Evolutionary conservation across 23 red algal genomes (phyloP), one percentile per base, ranked within the genome.

Genomic region (Cyanidiococcus yangmingshanensis): DNA sequence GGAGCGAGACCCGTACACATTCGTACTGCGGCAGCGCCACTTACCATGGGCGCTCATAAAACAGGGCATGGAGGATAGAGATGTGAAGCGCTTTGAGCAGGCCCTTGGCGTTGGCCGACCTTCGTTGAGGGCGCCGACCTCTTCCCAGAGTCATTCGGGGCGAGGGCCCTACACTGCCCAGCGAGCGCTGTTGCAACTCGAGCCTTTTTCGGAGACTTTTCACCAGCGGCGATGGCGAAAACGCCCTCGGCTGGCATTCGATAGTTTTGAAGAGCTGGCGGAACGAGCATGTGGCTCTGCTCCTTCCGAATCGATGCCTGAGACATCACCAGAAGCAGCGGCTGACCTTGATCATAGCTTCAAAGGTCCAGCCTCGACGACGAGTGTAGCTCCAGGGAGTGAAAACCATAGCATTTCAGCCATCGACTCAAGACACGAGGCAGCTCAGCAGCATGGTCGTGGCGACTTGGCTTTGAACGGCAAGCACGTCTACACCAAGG

Each of bases 181-280:
- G 59, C 71, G 89, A 33, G 85, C 82, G 0, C 76, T 96, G 30
- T 67, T 96, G 25, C 68, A 77, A 0, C 82, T 87, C 32, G 92
- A 96, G 80, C 85, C 92, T 0, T 96, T 91, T 38, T 83, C 90
- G 0, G 83, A 96, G 58, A 89, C 86, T 0, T 96, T 96, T 85
- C 79, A 79, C 0, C 79, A 88, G 63, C 87, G 82, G 71, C 82
- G 86, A 25, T 79, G 75, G 79, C 37, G 87, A 27, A 96, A 96
- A 77, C 67, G 92, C 0, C 92, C 92, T 29, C 84, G 83, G 37
- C 31, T 88, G 33, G 80, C 38, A 0, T 74, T 68, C 0, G 41
- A 68, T 2, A 78, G 76, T 0, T 75, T 90, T 24, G 87, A 57
- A 37, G 87, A 90, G 21, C 51, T 96, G 45, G 41, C 85, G 21